A percentile compares a stretch with the other conserved stretches of the same genome.
Evolutionary conservation across 2,329 filamentous ascomycete genomes (phyloP).

Genomic region (Talaromyces sp.): DNA sequence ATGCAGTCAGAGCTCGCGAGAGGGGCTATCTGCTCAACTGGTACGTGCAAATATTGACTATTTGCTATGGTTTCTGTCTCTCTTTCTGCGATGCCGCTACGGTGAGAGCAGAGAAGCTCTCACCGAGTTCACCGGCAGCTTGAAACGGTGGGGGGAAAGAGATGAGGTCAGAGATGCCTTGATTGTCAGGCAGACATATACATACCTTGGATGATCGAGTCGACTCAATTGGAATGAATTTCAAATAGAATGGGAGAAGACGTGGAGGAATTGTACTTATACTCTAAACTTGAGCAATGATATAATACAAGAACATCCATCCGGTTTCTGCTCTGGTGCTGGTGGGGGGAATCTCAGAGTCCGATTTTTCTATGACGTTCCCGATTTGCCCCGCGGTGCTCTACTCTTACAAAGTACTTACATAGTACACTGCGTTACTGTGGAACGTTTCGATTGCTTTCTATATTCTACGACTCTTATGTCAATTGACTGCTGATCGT

Average conservation of each 20-base stretch:
- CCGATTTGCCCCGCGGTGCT: constrained; percentile 14
- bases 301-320: background rate
- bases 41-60: too few species aligned
- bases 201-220: background rate
- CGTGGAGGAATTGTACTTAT: background rate
- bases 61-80: background rate
- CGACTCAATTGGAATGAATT: too few species aligned
- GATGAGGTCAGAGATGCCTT: constrained; percentile 30
- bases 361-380: constrained; percentile 10
- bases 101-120: constrained; percentile 21
- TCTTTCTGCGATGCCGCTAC: background rate
- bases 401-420: background rate
- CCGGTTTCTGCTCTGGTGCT: constrained; percentile 11
- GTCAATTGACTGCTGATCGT: background rate
- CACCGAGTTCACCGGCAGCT: constrained; percentile 36
- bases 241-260: background rate
- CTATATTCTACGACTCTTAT: background rate
- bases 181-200: background rate
- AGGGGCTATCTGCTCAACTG: background rate
- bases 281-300: background rate
- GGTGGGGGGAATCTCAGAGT: background rate
- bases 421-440: background rate
- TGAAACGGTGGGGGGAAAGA: constrained; percentile 8
- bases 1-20: background rate
- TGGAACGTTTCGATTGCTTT: background rate